Evolutionary conservation across 805 yeast species (phyloP), one percentile per base, ranked within the genome.

Genomic region (Sugiyamaella boreocaroliniensis): DNA sequence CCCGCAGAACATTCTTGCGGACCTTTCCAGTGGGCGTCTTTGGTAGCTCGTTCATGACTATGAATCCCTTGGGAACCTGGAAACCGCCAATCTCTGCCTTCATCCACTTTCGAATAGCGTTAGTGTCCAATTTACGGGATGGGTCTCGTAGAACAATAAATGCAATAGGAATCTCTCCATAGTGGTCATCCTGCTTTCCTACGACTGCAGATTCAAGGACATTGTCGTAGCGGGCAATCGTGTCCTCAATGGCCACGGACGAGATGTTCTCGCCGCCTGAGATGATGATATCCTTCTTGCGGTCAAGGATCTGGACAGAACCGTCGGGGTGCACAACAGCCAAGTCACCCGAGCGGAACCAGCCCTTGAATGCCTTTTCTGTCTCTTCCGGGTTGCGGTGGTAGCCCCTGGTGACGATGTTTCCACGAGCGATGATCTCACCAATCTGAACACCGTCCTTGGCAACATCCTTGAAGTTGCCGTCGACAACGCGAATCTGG

Each of bases 191-290:
- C 15, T 67, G 68, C 8, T 63, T 47, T 1, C 66, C 70, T 12
- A 67, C 62, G 16, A 67, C 69, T 1, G 70, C 68, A 18, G 61
- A 66, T 51, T 67, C 71, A 40, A 64, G 55, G 15, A 67, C 63
- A 20, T 54, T 55, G 12, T 61, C 63, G 50, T 64, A 65, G 51
- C 58, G 54, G 47, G 57, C 61, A 11, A 67, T 52, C 12, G 50
- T 57, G 40, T 58, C 54, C 51, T 67, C 71, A 5, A 67, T 69
- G 12, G 62, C 66, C 11, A 68, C 70, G 4, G 70, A 65, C 4
- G 71, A 67, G 51, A 67, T 67, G 55, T 67, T 67, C 50, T 67
- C 71, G 26, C 71, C 71, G 11, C 71, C 71, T 9, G 71, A 65
- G 40, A 67, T 67, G 51, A 67, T 68, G 37, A 68, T 67, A 53